Base-by-base conservation (phyloP, 2,329 filamentous ascomycete genomes). In the Trichoderma sp. region DNA sequence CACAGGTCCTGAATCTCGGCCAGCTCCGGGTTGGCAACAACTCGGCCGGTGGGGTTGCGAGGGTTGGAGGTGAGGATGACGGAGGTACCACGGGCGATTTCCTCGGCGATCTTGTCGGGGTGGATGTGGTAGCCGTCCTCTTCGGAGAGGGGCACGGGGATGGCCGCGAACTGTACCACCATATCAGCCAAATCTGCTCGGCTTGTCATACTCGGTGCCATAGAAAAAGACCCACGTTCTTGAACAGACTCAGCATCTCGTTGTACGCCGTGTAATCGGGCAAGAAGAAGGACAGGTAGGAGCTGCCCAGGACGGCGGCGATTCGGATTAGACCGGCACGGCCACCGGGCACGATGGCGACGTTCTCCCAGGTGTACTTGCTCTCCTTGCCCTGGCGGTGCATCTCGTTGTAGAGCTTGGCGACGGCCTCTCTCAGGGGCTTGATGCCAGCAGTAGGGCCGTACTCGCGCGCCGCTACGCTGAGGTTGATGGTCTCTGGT, bases 221-320 rank as follows among this genome's bases (percentile, higher is more conserved):
- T 41, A 28, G 17, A 3, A 9, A n/a, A 55, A 63, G 28, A 63
- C 84, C 71, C 72, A 88, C 87, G 78, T 97, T 97, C 80, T 91
- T 93, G 85, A 98, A 97, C 66, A 97, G 82, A 65, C 89, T 92
- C 80, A 97, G 80, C 93, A 98, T 97, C 82, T 97, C 93, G 74
- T 96, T 97, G 82, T 98, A 98, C 2, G 94, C 94, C 3, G 93
- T 97, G 80, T 97, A 97, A 77, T 97, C 91, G 52, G 92, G 92
- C 74, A 96, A 91, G 79, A 96, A 97, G 84, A 97, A 97, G 48
- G 90, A 92, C 68, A 97, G 83, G 74, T 96, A 96, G 63, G 93
- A 89, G 76, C 96, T 96, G 69, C 94, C 94, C 71, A 98, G 80
- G 6, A 98, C 93, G 59, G 94, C 94, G 21, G 94, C 94, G 75